Evolutionary conservation across 192 early-diverging fungal genomes (phyloP), one percentile per base, ranked within the genome.

Genomic region (Coemansia sp.): DNA sequence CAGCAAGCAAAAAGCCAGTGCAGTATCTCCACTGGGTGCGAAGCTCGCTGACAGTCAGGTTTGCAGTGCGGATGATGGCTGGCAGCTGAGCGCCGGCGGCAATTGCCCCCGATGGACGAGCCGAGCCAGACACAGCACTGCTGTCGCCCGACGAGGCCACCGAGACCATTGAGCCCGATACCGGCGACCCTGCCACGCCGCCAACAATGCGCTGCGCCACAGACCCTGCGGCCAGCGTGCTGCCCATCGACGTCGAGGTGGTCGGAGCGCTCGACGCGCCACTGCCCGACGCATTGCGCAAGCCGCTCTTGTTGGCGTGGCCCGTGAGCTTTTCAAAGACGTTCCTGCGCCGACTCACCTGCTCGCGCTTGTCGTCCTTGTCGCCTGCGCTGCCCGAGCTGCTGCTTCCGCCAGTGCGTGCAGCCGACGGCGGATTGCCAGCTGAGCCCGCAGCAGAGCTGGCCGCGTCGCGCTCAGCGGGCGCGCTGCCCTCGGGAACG

Each of bases 11-110:
- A 63, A 81, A 81, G 1, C 78, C 78, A 0, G 78, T 81, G 62
- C 74, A 76, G 78, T 72, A 75, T 44, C 72, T 67, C 78, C 78
- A 81, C 67, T 80, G 76, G 52, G 71, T 70, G 36, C 76, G 71
- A 5, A 80, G 67, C 61, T 80, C 76, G 46, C 64, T 80, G 14
- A 63, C 65, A 0, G 71, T 70, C 34, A 74, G 53, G 3, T 44
- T 60, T 0, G 59, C 55, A 18, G 59, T 53, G 19, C 55, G 57
- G 27, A 74, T 58, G 27, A 80, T 63, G 5, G 76, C 76, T 1
- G 76, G 76, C 38, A 80, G 71, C 63, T 74, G 71, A 39, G 61
- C 63, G 0, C 71, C 76, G n/a, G 67, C 63, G 27, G 62, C 71
- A 60, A 80, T 62, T 1, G 41, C 41, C 33, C 67, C 67, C 0